A percentile compares a stretch with the other conserved stretches of the same genome.
phyloP scores from a whole-genome alignment of 352 stramenopile genomes.

The Discostella stelligera region DNA sequence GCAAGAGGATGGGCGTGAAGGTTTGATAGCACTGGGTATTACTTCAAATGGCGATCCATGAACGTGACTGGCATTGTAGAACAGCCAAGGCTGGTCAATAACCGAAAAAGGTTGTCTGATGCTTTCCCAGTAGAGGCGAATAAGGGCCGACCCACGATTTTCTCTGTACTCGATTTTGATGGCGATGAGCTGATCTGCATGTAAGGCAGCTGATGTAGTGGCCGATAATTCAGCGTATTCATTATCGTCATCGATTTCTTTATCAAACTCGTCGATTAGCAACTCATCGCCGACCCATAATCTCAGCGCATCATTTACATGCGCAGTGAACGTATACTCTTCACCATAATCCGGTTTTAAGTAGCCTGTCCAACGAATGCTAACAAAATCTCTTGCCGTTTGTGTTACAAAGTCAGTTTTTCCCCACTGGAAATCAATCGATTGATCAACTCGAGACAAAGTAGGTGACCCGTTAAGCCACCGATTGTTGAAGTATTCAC shows the following conservation, averaged over 20 bases:
- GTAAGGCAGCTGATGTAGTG: slow-evolving; percentile 71
- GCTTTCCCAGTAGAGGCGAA: slow-evolving; percentile 88
- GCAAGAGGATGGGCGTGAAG: slow-evolving; percentile 56
- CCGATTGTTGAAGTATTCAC: slow-evolving; percentile 94
- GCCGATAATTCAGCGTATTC: slow-evolving; percentile 55
- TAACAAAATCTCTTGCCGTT: slow-evolving; percentile 92
- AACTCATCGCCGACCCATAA: slow-evolving; percentile 87
- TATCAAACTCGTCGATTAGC: slow-evolving; percentile 87
- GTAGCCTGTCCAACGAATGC: slow-evolving; percentile 90
- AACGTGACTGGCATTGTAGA: slow-evolving; percentile 79
- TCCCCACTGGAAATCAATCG: slow-evolving; percentile 90
- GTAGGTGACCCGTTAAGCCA: slow-evolving; percentile 89
- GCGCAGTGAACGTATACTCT: slow-evolving; percentile 86
- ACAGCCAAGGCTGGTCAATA: slow-evolving; percentile 87
- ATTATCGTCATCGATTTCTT: slow-evolving; percentile 71
- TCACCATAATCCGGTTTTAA: slow-evolving; percentile 89
- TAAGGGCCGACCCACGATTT: slow-evolving; percentile 85
- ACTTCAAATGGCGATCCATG: slow-evolving; percentile 71
- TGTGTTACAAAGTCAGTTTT: slow-evolving; percentile 85
- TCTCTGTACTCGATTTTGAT: slow-evolving; percentile 93
- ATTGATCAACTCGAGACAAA: slow-evolving; percentile 86
- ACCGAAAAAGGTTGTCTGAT: slow-evolving; percentile 86
- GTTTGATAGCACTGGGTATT: slow-evolving; percentile 61
- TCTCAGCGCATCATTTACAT: slow-evolving; percentile 87
- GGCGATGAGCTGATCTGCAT: slow-evolving; percentile 84